Base-by-base conservation (phyloP, 257 asterid genomes). In the Solanum sitiens region DNA sequence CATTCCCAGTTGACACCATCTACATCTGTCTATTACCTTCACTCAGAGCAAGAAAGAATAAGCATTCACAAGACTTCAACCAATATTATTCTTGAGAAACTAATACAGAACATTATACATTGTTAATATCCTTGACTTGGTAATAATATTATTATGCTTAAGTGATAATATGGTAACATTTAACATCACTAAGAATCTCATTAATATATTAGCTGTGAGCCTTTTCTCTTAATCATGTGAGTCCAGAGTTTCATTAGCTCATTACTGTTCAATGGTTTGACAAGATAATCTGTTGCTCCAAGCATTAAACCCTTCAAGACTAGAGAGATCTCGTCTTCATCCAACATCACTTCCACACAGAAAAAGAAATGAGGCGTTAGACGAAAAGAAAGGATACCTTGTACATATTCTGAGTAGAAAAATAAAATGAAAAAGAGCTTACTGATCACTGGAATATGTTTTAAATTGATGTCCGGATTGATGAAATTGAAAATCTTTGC, bases 281-380 rank as follows among this genome's bases (percentile, higher is more conserved):
- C 89, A 84, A 93, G 94, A 92, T 93, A 94, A 89, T 94, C 95
- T 7, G 93, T 90, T 53, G 95, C 98, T 88, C 98, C 98, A 56
- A 94, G 93, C 76, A 89, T 92, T 90, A 94, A 50, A 10, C 94
- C 98, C 87, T 94, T 94, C 65, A 92, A 63, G 7, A 93, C 87
- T 50, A 89, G 65, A 2, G 95, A 88, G 2, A 93, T 93, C 89
- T 95, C 92, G 50, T 94, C 95, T 86, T 86, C 82, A 25, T 90
- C 86, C 13, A 94, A 86, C 89, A 93, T 68, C 83, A 95, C 98
- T 95, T 72, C 37, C 35, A 25, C 23, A 44, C 67, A 63, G 35
- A 3, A 72, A 83, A 23, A 5, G 39, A 44, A 11, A 56, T 50
- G 65, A 35, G 16, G n/a, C 63, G 63, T 56, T 53, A 80, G 53